Percentiles rank a stretch among this genome's conserved stretches.
Evolutionary conservation across 177 flowering plant species (phyloP).

Genomic region (Tripterygium wilfordii): DNA sequence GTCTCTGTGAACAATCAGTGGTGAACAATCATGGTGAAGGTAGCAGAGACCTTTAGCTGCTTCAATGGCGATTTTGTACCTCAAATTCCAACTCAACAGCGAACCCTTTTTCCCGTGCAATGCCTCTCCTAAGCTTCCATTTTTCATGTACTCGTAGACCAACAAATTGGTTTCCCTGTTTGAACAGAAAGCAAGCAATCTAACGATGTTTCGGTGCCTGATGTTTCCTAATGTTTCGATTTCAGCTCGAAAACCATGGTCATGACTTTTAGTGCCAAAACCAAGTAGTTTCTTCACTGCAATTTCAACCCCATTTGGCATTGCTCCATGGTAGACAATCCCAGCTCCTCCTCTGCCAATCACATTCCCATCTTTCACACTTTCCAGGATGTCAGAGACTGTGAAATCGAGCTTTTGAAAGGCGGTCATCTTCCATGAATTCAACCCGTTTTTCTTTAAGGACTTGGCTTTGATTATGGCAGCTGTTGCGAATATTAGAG

Average conservation of each 20-base stretch:
- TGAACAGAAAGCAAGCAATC: slow-evolving; percentile 69
- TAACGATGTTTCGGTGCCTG: slow-evolving; percentile 83
- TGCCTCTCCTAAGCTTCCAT: slow-evolving; percentile 91
- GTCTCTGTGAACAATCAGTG: slow-evolving; percentile 81
- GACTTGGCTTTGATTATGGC: slow-evolving; percentile 70
- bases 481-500: slow-evolving; percentile 52
- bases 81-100: slow-evolving; percentile 59
- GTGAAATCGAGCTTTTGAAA: slow-evolving; percentile 73
- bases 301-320: slow-evolving; percentile 69
- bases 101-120: slow-evolving; percentile 71
- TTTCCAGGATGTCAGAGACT: slow-evolving; percentile 59
- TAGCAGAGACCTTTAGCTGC: slow-evolving; percentile 87
- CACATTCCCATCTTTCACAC: slow-evolving; percentile 77
- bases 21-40: slow-evolving; percentile 94
- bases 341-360: slow-evolving; percentile 95
- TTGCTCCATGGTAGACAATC: slow-evolving; percentile 73
- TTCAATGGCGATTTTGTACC: slow-evolving; percentile 77
- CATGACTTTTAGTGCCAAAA: slow-evolving; percentile 46
- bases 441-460: slow-evolving; percentile 26
- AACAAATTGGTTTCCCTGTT: slow-evolving; percentile 51
- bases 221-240: slow-evolving; percentile 79
- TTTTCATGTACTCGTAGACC: slow-evolving; percentile 80
- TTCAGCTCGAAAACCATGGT: slow-evolving; percentile 83
- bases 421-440: slow-evolving; percentile 78
- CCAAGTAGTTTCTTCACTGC: slow-evolving; percentile 81